Evolutionary conservation across 768 basidiomycete species (phyloP).

Genomic region (Melanogaster broomeanus): DNA sequence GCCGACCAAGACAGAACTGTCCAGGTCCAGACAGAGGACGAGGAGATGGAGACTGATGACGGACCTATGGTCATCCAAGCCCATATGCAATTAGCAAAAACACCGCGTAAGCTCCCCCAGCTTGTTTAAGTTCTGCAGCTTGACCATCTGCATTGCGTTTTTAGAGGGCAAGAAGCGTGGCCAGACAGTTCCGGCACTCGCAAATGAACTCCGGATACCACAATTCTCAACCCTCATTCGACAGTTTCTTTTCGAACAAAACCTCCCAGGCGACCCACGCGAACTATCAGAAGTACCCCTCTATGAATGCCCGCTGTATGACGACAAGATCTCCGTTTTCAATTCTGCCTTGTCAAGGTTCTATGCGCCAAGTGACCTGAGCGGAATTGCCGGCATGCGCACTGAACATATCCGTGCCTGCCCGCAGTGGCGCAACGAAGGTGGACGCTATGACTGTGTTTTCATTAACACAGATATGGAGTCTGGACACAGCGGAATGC

Average conservation of each 20-base stretch:
- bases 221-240: neutral
- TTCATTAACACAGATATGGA: slow-evolving; percentile 15
- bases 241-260: slow-evolving; percentile 1
- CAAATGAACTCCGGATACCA: neutral
- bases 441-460: slow-evolving; percentile 18
- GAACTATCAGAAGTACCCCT: slow-evolving; percentile 5
- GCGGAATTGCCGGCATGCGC: slow-evolving; percentile 25
- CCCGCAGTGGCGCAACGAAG: slow-evolving; percentile 16
- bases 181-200: neutral
- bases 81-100: neutral
- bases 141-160: neutral
- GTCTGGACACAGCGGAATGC: slow-evolving; percentile 12
- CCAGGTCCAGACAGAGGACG: neutral
- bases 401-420: slow-evolving; percentile 21
- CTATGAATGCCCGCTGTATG: neutral
- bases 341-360: slow-evolving; percentile 23
- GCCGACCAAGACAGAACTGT: no score
- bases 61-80: neutral
- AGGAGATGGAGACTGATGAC: neutral
- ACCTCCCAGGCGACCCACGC: slow-evolving; percentile 7
- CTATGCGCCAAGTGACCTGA: slow-evolving; percentile 30
- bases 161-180: slow-evolving; percentile 1
- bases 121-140: neutral
- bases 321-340: slow-evolving; percentile 12
- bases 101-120: neutral